Base-by-base conservation (phyloP, 2,329 filamentous ascomycete species). In the Tolypocladium cylindrosporum region DNA sequence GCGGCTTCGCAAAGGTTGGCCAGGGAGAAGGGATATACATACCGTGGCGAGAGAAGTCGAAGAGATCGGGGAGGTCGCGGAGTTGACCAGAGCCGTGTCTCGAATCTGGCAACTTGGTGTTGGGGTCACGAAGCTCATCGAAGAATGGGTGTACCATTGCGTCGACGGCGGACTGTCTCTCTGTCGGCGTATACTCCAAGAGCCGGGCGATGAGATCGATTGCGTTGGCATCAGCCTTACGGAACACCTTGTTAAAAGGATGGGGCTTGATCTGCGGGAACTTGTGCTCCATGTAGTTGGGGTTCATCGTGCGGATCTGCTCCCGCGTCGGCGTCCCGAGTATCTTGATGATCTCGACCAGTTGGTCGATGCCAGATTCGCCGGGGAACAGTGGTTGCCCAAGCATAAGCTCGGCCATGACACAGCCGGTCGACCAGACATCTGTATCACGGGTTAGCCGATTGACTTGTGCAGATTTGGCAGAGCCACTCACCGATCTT, bases 251-350 rank as follows among this genome's bases (percentile, higher is more conserved):
- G 78, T 89, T 95, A 81, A 99, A 99, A 36, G 94, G 94, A 71
- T 99, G 94, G 59, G 94, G 94, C 80, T 99, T 99, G 79, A 99
- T 99, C 75, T 99, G 94, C 54, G 94, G 94, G 76, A 99, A 99
- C 79, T 97, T 97, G 79, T 99, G 94, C 78, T 99, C 94, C 94
- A 99, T 99, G 77, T 99, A 99, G 76, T 99, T 99, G 60, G 94
- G 94, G 76, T 99, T 99, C 94, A 99, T 99, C 64, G 94, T 99
- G 66, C 94, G 90, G 69, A 99, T 99, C 75, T 99, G 94, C 74
- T 99, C 94, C 63, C 94, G 85, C 41, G 94, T 97, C 21, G 94
- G 94, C 21, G 94, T 99, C 60, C 94, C 94, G 61, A 99, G 79
- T 56, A 99, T 93, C 78, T 99, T 99, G 82, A 99, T 99, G 72